These are phyloP conservation scores for Claviceps fusiformis DNA, from an alignment of 2,329 filamentous ascomycete species.

Conservation along the genomic window DNA sequence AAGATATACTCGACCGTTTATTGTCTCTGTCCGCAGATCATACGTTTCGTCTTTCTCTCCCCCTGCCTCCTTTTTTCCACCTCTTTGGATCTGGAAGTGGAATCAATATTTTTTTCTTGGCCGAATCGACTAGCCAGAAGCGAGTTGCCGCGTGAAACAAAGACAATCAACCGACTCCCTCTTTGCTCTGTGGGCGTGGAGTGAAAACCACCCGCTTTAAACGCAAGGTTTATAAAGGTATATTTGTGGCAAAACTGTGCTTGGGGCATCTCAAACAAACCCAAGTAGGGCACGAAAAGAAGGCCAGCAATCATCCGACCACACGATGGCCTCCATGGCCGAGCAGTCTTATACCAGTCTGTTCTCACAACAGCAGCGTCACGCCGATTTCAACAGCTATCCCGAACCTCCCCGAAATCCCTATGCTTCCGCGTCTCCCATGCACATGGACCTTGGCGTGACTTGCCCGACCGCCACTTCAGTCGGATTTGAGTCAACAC, in stretches of 20 bases:
- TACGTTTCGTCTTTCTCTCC: too few species aligned
- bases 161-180: not conserved
- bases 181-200: not conserved
- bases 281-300: too few species aligned
- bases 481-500: constrained; percentile 30
- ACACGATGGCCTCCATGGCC: constrained; percentile 2
- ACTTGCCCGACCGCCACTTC: constrained; percentile 18
- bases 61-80: too few species aligned
- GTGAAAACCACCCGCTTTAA: not conserved
- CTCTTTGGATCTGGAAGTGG: not conserved
- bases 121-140: not conserved
- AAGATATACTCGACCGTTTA: not conserved
- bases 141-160: not conserved
- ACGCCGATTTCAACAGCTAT: constrained; percentile 31
- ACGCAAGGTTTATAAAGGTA: not conserved
- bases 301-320: too few species aligned
- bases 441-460: constrained; percentile 37
- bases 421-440: constrained; percentile 25
- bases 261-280: not conserved
- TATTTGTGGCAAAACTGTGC: not conserved
- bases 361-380: constrained; percentile 14
- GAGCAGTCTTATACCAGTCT: constrained; percentile 1
- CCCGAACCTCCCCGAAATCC: constrained; percentile 28
- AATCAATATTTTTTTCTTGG: not conserved
- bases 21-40: not conserved